Percentiles rank a stretch among this genome's conserved stretches.
Conservation (phyloP, 176 grass and related monocot genomes). For the Musa beccarii region DNA sequence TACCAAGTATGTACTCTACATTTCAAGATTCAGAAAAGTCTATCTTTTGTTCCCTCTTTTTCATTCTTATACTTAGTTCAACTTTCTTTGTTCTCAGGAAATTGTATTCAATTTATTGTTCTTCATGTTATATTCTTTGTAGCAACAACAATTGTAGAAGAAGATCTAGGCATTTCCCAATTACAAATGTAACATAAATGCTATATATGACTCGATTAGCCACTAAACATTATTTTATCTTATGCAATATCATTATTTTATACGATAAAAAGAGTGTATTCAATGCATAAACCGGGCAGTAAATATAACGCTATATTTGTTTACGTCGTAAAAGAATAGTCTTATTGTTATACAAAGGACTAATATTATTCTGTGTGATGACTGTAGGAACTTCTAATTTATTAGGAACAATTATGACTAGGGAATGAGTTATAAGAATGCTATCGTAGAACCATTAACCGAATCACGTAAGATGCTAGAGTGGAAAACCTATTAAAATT, state of each 20-base stretch:
- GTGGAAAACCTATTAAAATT: neutral
- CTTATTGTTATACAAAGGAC: no score
- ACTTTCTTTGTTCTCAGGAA: no score
- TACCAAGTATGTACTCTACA: constrained; percentile 43
- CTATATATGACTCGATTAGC: neutral
- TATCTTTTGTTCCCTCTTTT: neutral
- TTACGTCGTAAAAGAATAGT: no score
- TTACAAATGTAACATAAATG: neutral
- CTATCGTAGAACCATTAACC: no score
- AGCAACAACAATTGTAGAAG: neutral
- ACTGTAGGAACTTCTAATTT: no score
- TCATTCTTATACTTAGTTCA: neutral
- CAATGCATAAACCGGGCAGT: no score
- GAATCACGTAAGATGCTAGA: no score
- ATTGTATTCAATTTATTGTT: neutral
- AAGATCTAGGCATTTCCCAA: neutral
- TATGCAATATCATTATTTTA: neutral
- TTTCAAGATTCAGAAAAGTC: neutral
- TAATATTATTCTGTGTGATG: no score
- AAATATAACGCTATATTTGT: no score
- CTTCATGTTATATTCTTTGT: neutral
- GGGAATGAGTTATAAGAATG: no score
- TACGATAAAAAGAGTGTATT: no score
- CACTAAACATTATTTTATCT: neutral
- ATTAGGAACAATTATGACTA: no score